Evolutionary conservation across 305 asterid genomes (phyloP).

Genomic region (Rubia peregrina): DNA sequence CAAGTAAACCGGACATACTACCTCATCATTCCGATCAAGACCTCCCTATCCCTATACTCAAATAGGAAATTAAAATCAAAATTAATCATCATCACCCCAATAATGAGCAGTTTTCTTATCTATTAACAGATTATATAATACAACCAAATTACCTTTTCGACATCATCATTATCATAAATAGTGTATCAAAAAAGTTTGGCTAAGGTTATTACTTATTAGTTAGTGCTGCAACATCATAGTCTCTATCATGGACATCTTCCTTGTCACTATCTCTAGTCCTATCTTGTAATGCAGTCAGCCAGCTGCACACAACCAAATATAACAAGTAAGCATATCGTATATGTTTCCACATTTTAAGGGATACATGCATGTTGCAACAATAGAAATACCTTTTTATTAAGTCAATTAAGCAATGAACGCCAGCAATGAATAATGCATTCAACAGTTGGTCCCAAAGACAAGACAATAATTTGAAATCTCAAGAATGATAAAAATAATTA

Average conservation of each 20-base stretch:
- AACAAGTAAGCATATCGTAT: constrained; percentile 8
- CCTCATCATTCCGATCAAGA: constrained; percentile 92
- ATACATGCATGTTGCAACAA: background rate
- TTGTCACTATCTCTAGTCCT: constrained; percentile 91
- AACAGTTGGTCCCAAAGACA: background rate
- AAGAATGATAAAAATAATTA: background rate
- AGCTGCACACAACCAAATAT: constrained; percentile 45
- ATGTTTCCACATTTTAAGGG: constrained; percentile 3
- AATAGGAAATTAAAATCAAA: constrained; percentile 9
- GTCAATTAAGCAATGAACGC: background rate
- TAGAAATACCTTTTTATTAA: background rate
- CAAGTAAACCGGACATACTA: constrained; percentile 19
- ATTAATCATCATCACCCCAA: background rate
- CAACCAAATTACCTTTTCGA: constrained; percentile 52
- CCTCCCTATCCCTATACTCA: constrained; percentile 63
- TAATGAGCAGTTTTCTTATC: background rate
- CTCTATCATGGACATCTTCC: constrained; percentile 86
- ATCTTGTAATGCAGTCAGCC: constrained; percentile 88
- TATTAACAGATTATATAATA: constrained; percentile 1
- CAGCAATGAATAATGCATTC: background rate
- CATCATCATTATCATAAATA: constrained; percentile 77
- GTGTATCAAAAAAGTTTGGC: constrained; percentile 90
- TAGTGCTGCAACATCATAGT: constrained; percentile 92
- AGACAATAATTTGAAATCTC: background rate
- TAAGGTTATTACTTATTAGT: constrained; percentile 89